phyloP scores from a whole-genome alignment of 352 stramenopile species.

The Phytophthora pini region DNA sequence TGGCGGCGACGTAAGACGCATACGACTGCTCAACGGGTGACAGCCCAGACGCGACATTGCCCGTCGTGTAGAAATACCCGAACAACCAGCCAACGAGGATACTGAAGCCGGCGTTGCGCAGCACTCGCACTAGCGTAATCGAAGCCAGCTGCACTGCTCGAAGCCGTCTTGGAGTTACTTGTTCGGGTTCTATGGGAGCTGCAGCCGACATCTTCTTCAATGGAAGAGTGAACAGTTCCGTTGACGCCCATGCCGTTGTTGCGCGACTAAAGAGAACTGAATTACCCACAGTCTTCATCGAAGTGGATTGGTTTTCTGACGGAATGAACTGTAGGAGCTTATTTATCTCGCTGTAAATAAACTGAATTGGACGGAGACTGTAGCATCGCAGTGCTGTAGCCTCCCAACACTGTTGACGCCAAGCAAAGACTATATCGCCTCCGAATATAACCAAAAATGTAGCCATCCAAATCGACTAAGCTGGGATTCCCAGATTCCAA shows the following conservation, averaged over 20 bases:
- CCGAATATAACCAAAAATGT: background rate
- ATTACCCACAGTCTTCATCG: too few relatives aligned
- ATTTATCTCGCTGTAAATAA: background rate
- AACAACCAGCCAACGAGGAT: background rate
- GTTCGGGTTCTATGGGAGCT: too few relatives aligned
- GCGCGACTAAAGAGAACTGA: background rate
- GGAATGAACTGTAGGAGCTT: background rate
- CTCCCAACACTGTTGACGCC: background rate
- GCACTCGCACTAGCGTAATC: background rate
- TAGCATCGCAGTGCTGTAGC: background rate
- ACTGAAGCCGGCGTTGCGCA: background rate
- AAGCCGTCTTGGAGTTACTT: background rate
- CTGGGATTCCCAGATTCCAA: background rate
- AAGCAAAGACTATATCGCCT: too few relatives aligned
- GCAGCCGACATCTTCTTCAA: background rate
- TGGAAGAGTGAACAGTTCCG: background rate
- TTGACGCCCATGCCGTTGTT: background rate
- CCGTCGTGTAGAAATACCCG: background rate
- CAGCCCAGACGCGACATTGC: background rate
- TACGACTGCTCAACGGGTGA: background rate
- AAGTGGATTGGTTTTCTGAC: background rate
- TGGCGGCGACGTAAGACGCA: background rate
- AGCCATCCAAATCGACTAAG: constrained; percentile 6
- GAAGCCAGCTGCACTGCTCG: background rate
- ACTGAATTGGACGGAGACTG: background rate